Evolutionary conservation across 1,284 basidiomycete genomes (phyloP), one percentile per base, ranked within the genome.

Genomic region (Phenoliferia sp.): DNA sequence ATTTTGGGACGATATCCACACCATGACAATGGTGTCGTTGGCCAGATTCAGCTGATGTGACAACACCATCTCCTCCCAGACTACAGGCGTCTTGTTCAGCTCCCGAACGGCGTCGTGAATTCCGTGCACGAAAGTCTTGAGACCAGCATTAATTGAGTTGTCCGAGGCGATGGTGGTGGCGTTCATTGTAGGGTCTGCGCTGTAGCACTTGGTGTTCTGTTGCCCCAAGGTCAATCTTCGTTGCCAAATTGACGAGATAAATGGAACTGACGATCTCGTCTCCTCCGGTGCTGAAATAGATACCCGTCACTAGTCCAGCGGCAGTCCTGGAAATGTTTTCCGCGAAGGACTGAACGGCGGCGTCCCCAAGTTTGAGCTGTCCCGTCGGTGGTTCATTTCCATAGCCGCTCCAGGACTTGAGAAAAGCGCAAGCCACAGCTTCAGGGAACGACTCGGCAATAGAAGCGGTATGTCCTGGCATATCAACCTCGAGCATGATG

Each of bases 51-150:
- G 81, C 69, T 86, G 83, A 78, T 87, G 86, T 15, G 81, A 78
- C 17, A 92, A 80, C 0, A 87, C 85, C 86, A 90, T 88, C 77
- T 85, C 86, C 77, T 90, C 86, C 88, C 88, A 90, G 2, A 89
- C 87, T 28, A 88, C 82, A 0, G 87, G 84, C 0, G 82, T 85
- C 79, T 87, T 88, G 3, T 83, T 83, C 9, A 76, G 73, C 1
- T 74, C 73, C 3, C 70, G 71, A 0, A 88, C 76, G 2, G 81
- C 80, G 6, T 76, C 74, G 74, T 88, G 87, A 2, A 83, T 85
- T 6, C 79, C 78, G 63, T 82, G 78, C 9, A 86, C 85, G 77
- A 92, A 92, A 0, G 77, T 76, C 70, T 83, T 80, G 55, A 93
- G 79, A 0, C 88, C 88, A 68, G 88, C 80, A 59, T 86, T 83